These are phyloP conservation scores for Chondrostereum purpureum DNA, from an alignment of 1,284 basidiomycete species.

Conservation along the genomic window DNA sequence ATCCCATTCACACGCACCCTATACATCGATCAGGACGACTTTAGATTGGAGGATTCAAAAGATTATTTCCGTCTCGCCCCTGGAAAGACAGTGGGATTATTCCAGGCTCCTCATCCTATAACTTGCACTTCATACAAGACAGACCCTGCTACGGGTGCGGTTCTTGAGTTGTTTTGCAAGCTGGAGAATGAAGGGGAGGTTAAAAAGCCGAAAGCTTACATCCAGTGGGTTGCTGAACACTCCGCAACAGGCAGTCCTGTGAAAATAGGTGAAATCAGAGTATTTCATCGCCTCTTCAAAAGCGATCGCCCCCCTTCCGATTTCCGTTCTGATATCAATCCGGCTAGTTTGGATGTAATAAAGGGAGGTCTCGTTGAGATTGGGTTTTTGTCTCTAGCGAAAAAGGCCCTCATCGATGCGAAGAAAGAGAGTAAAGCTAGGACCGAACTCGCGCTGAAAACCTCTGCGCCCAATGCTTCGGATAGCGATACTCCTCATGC, in stretches of 20 bases:
- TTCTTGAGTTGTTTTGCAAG: slow-evolving; percentile 75
- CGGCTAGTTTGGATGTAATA: slow-evolving; percentile 73
- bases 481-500: slow-evolving; percentile 57
- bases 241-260: slow-evolving; percentile 76
- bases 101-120: slow-evolving; percentile 92
- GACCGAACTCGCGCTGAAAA: slow-evolving; percentile 57
- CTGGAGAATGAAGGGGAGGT: slow-evolving; percentile 65
- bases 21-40: slow-evolving; percentile 95
- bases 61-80: slow-evolving; percentile 98
- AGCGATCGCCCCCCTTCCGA: slow-evolving; percentile 86
- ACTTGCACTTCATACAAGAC: slow-evolving; percentile 87
- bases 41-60: slow-evolving; percentile 84
- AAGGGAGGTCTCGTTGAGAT: slow-evolving; percentile 82
- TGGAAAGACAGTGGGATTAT: slow-evolving; percentile 94
- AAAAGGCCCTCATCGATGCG: slow-evolving; percentile 61
- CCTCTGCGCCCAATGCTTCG: slow-evolving; percentile 28
- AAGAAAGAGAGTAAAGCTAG: slow-evolving; percentile 59
- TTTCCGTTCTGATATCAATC: slow-evolving; percentile 75
- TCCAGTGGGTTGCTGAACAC: slow-evolving; percentile 97
- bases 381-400: slow-evolving; percentile 85
- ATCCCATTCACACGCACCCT: slow-evolving; percentile 88
- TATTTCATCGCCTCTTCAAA: slow-evolving; percentile 94
- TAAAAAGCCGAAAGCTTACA: slow-evolving; percentile 91
- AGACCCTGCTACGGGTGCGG: slow-evolving; percentile 64
- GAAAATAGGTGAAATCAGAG: slow-evolving; percentile 80